A percentile compares a stretch with the other conserved stretches of the same genome.
phyloP scores from a whole-genome alignment of 1,139 yeast genomes.

The Pichia sp. region DNA sequence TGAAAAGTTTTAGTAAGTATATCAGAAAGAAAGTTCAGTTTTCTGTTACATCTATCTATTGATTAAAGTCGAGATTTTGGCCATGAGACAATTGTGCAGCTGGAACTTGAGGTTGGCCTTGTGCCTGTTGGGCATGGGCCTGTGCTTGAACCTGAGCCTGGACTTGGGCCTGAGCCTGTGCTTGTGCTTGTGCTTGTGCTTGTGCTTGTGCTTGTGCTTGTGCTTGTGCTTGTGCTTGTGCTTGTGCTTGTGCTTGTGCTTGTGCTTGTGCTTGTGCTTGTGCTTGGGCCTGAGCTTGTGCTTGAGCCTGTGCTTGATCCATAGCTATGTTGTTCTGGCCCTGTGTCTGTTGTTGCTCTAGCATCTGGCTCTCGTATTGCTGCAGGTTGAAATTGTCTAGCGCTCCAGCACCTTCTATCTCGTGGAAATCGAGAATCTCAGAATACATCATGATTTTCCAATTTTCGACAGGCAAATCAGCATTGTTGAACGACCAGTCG shows the following conservation, averaged over 20 bases:
- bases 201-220: constrained; percentile 7
- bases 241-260: constrained; percentile 11
- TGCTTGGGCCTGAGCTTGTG: constrained; percentile 5
- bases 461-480: constrained; percentile 94
- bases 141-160: constrained; percentile 15
- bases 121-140: constrained; percentile 5
- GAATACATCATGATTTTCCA: constrained; percentile 99
- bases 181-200: no score
- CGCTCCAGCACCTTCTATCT: constrained; percentile 44
- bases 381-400: constrained; percentile 21
- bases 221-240: constrained; percentile 24
- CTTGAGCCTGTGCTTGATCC: constrained; percentile 18
- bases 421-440: constrained; percentile 93
- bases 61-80: neutral
- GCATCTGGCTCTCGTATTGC: constrained; percentile 26
- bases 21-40: neutral
- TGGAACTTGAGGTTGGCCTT: neutral
- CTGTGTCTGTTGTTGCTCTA: constrained; percentile 28
- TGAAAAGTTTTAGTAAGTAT: neutral
- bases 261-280: constrained; percentile 1
- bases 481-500: constrained; percentile 98
- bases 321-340: constrained; percentile 18
- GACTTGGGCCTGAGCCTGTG: constrained; percentile 21
- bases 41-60: neutral
- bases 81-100: neutral